phyloP scores from a whole-genome alignment of 257 asterid genomes.

The Nyctanthes arbortristis region DNA sequence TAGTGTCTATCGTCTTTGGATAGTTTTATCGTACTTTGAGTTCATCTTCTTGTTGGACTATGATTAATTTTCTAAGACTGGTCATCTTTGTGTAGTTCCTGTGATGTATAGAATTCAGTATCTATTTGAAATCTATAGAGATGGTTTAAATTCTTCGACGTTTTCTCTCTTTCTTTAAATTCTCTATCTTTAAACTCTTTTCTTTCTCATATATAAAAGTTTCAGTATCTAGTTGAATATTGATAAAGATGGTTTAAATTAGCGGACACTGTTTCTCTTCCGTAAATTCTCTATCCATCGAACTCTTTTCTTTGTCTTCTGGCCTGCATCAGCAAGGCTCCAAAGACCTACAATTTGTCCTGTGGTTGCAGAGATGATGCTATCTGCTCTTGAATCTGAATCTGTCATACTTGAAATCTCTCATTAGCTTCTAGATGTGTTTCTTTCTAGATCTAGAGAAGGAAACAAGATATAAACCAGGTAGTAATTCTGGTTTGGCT shows the following conservation, averaged over 20 bases:
- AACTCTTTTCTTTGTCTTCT: not conserved
- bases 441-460: not conserved
- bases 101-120: no score
- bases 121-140: no score
- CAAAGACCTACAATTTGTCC: not conserved
- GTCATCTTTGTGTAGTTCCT: not conserved
- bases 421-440: not conserved
- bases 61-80: not conserved
- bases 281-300: not conserved
- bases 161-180: no score
- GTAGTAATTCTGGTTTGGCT: not conserved
- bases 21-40: not conserved
- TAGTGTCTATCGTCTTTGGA: not conserved
- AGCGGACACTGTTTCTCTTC: not conserved
- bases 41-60: not conserved
- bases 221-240: not conserved
- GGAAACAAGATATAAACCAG: not conserved
- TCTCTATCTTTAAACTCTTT: no score
- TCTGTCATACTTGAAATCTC: not conserved
- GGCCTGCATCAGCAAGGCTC: not conserved
- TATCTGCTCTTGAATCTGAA: not conserved
- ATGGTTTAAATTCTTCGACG: no score
- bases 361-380: not conserved
- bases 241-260: not conserved
- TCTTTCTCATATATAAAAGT: no score